Base-by-base conservation (phyloP, 2,329 filamentous ascomycete species). In the Talaromyces funiculosus region DNA sequence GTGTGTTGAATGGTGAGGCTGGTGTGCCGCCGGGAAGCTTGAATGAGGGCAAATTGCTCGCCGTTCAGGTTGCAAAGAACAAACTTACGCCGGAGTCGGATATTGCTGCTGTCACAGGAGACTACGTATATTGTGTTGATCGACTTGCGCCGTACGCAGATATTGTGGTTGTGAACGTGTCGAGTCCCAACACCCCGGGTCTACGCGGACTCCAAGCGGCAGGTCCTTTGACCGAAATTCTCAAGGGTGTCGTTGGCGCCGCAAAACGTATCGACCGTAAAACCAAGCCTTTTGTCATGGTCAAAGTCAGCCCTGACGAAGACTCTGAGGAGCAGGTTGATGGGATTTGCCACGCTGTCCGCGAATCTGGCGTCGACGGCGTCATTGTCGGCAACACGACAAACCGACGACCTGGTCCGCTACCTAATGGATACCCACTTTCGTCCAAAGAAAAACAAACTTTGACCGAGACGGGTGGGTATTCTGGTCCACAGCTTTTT, bases 331-430 rank as follows among this genome's bases (percentile, higher is more conserved):
- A 86, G 60, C 92, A 99, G 72, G 85, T 99, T 63, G 83, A 87
- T 43, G 94, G 92, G 8, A 96, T 99, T 60, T 93, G 91, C 63
- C 85, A 92, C 67, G 92, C 92, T 0, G 87, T 96, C 12, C 89
- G 86, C 80, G 81, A 81, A 66, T 91, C 90, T 62, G 92, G 92
- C 6, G 92, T 97, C 1, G 92, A 97, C 68, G 94, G 94, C 29
- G 86, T 99, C 37, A 97, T 99, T 64, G 93, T 99, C 3, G 94
- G 93, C 10, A 99, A 99, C 79, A 99, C 94, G 0, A 99, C 94
- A 2, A 96, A 94, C 77, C 84, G 87, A 65, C 83, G 94, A 45
- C 83, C 87, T 0, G 87, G 86, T 3, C 78, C 92, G 2, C 72
- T 93, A 0, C 88, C 92, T 0, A 77, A 82, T 24, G 86, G 88